Evolutionary conservation across 768 basidiomycete species (phyloP).

Genomic region (Rhizopogon sp.): DNA sequence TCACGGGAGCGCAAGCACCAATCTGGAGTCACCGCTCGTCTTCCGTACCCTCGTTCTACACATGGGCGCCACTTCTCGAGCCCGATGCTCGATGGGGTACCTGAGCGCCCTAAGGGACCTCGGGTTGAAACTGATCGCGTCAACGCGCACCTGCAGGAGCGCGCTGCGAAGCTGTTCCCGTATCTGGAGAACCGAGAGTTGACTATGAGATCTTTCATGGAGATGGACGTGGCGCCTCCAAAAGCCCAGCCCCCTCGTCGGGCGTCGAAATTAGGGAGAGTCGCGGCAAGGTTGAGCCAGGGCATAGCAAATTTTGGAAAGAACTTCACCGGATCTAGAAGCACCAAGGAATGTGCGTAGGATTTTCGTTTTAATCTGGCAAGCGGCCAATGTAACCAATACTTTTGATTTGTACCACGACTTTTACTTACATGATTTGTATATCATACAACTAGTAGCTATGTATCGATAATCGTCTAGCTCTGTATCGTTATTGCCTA

Average conservation of each 20-base stretch:
- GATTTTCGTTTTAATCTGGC: neutral
- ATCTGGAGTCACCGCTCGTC: conserved; percentile 3
- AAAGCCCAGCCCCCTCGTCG: conserved; percentile 7
- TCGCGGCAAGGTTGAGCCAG: conserved; percentile 22
- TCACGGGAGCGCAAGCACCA: conserved; percentile 9
- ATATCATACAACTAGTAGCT: neutral
- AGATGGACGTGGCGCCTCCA: conserved; percentile 22
- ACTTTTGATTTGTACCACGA: conserved; percentile 6
- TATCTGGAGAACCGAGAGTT: neutral
- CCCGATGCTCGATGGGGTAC: conserved; percentile 4
- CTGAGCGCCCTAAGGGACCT: neutral
- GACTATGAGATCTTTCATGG: conserved; percentile 24
- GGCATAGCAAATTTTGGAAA: conserved; percentile 27
- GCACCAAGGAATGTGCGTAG: neutral
- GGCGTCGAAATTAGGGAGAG: conserved; percentile 11
- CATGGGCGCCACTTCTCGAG: conserved; percentile 4
- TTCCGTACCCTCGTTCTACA: neutral
- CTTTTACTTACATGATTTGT: neutral
- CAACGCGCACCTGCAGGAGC: neutral
- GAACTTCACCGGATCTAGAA: conserved; percentile 15
- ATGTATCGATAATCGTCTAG: conserved; percentile 20
- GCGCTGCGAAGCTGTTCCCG: neutral
- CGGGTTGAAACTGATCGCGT: neutral
- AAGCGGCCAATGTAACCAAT: neutral
- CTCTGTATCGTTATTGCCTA: conserved; percentile 5